Base-by-base conservation (phyloP, 2,329 filamentous ascomycete genomes). In the Alternaria arborescens region DNA sequence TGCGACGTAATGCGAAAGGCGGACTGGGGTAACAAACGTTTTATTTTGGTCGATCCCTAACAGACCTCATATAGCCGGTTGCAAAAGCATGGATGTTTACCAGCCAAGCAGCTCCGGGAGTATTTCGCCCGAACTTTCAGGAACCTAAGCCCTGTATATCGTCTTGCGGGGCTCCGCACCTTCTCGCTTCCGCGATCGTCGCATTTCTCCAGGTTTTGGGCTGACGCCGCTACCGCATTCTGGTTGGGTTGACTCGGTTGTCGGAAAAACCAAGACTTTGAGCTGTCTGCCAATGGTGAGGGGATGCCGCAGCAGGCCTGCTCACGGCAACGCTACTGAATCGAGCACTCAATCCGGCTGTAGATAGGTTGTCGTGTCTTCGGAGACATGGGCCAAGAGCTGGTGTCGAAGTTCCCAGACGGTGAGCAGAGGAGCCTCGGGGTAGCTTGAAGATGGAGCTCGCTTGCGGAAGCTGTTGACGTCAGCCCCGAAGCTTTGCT, bases 61-160 rank as follows among this genome's bases (percentile, higher is more conserved):
- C 52, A 53, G 60, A 58, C 55, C 59, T 66, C 64, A 61, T 69
- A 71, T 71, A 71, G 52, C 58, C 60, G 60, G 58, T 46, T 59
- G 40, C 58, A 54, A 52, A 46, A 24, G 34, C 64, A 66, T 47
- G 54, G 34, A 20, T 52, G 55, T 52, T 55, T 52, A 57, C 57
- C 34, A 61, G 72, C 72, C 72, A 73, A 75, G 72, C 55, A 60
- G 47, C 50, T 58, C 70, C 69, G 72, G 68, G 53, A 30, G 41
- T 30, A 56, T 58, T 63, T 73, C 64, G 54, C 65, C 69, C 72
- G 71, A 73, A 65, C 52, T 32, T 41, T 55, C 67, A 70, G 67
- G 63, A 67, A 71, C 65, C 50, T 52, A 52, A 58, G 46, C 57
- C 56, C 36, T 50, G 26, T 30, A 59, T 51, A 55, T 58, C 57